phyloP scores from a whole-genome alignment of 345 rosid species.

The Acer yangbiense region DNA sequence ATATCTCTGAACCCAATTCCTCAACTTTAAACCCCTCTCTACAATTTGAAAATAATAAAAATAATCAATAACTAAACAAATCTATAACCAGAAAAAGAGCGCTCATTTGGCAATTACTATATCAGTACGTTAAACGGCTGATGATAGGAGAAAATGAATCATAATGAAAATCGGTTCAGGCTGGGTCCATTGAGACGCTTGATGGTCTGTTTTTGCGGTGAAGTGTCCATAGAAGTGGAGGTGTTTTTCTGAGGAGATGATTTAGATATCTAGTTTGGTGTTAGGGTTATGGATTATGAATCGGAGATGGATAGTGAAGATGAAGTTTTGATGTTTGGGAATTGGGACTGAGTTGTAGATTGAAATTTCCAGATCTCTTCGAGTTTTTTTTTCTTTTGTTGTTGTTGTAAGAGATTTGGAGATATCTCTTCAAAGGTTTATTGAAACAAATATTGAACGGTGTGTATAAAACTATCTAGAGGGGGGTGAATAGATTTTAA shows the following conservation, averaged over 20 bases:
- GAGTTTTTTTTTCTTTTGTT: too few relatives aligned
- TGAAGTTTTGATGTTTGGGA: too few relatives aligned
- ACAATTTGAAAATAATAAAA: not conserved
- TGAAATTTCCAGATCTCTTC: too few relatives aligned
- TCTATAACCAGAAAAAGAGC: not conserved
- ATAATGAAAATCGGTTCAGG: constrained; percentile 21
- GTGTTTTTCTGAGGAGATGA: constrained; percentile 36
- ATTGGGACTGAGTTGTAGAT: too few relatives aligned
- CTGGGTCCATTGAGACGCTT: constrained; percentile 20
- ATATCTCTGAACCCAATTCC: constrained; percentile 64
- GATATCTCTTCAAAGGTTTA: too few relatives aligned
- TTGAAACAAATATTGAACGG: too few relatives aligned
- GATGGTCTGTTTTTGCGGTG: constrained; percentile 24
- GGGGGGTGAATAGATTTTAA: too few relatives aligned
- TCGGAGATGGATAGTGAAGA: too few relatives aligned
- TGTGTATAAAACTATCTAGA: too few relatives aligned
- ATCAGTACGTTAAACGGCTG: constrained; percentile 30
- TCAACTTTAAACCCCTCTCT: constrained; percentile 51
- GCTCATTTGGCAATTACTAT: not conserved
- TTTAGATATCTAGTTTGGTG: constrained; percentile 3
- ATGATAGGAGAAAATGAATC: constrained; percentile 27
- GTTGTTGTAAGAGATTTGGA: too few relatives aligned
- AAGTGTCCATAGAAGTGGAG: constrained; percentile 26
- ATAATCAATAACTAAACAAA: not conserved
- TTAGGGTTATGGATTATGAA: too few relatives aligned